Conservation (phyloP, 2,329 filamentous ascomycete species). For the Ilyonectria destructans region DNA sequence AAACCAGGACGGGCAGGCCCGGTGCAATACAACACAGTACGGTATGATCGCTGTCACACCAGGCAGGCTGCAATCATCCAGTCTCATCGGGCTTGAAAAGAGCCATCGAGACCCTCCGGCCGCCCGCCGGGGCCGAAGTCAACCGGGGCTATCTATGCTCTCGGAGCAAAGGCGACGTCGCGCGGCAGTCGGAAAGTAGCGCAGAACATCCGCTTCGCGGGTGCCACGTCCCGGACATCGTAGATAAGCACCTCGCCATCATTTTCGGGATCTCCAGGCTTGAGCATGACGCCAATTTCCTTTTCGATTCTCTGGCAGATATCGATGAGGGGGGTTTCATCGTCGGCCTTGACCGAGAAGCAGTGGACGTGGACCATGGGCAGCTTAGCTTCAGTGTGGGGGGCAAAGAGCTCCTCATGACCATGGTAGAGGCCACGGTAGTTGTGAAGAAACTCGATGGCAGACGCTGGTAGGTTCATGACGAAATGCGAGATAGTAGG, state of each 20-base stretch:
- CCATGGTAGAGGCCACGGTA: constrained; percentile 83
- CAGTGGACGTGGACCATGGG: constrained; percentile 96
- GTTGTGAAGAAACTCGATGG: constrained; percentile 83
- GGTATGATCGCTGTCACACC: constrained; percentile 16
- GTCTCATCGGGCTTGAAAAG: constrained; percentile 22
- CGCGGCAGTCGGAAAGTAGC: constrained; percentile 89
- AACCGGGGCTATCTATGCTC: constrained; percentile 44
- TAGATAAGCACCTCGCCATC: constrained; percentile 71
- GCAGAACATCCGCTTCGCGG: constrained; percentile 97
- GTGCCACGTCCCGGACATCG: constrained; percentile 89
- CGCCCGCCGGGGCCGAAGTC: constrained; percentile 37
- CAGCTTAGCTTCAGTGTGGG: constrained; percentile 72
- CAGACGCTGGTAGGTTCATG: constrained; percentile 96
- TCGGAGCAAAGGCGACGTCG: constrained; percentile 83
- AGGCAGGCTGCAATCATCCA: constrained; percentile 22
- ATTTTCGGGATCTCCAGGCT: constrained; percentile 62
- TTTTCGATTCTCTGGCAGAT: constrained; percentile 60
- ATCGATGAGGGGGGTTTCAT: constrained; percentile 75
- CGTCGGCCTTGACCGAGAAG: constrained; percentile 87
- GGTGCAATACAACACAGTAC: background rate
- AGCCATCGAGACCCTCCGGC: constrained; percentile 32
- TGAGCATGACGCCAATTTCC: constrained; percentile 60
- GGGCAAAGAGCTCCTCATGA: constrained; percentile 76
- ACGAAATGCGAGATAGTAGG: constrained; percentile 91
- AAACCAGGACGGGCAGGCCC: constrained; percentile 9